A percentile compares a stretch with the other conserved stretches of the same genome.
phyloP scores from a whole-genome alignment of 2,329 filamentous ascomycete genomes.

The Penicillium sp. region DNA sequence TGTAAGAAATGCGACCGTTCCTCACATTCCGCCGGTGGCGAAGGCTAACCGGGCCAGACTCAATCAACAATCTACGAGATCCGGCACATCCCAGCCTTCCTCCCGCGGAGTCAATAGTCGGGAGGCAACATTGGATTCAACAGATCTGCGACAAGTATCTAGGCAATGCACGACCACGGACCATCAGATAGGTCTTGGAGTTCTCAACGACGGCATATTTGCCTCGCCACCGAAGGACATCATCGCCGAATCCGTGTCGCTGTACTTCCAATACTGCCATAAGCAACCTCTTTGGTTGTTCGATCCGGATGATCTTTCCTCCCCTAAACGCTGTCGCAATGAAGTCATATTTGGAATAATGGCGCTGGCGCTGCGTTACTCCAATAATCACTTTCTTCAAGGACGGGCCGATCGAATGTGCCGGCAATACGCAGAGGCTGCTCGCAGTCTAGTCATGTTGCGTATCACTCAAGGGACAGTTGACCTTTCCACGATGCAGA shows the following conservation, averaged over 20 bases:
- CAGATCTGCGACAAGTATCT: slow-evolving; percentile 1
- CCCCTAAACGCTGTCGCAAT: slow-evolving; percentile 18
- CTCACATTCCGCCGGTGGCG: too few species aligned
- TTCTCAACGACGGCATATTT: slow-evolving; percentile 10
- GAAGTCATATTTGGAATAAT: slow-evolving; percentile 33
- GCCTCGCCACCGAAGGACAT: slow-evolving; percentile 18
- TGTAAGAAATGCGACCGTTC: slow-evolving; percentile 21
- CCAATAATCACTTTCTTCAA: slow-evolving; percentile 11
- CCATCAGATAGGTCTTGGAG: slow-evolving; percentile 4
- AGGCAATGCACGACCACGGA: background rate
- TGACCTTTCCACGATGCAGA: slow-evolving; percentile 50
- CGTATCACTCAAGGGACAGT: slow-evolving; percentile 52
- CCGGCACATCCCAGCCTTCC: slow-evolving; percentile 14
- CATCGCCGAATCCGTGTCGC: slow-evolving; percentile 22
- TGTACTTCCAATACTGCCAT: slow-evolving; percentile 37
- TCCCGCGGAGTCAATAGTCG: slow-evolving; percentile 4
- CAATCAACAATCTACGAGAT: too few species aligned
- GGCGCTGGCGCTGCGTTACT: slow-evolving; percentile 31
- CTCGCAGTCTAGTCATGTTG: slow-evolving; percentile 41
- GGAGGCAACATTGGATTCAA: slow-evolving; percentile 8
- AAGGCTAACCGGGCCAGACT: too few species aligned
- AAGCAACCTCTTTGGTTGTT: slow-evolving; percentile 39
- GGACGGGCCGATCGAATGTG: slow-evolving; percentile 20
- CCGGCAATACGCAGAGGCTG: slow-evolving; percentile 39
- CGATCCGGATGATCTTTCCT: slow-evolving; percentile 26